Evolutionary conservation across 2,329 filamentous ascomycete genomes (phyloP), one percentile per base, ranked within the genome.

Genomic region (Fusarium xylarioides): DNA sequence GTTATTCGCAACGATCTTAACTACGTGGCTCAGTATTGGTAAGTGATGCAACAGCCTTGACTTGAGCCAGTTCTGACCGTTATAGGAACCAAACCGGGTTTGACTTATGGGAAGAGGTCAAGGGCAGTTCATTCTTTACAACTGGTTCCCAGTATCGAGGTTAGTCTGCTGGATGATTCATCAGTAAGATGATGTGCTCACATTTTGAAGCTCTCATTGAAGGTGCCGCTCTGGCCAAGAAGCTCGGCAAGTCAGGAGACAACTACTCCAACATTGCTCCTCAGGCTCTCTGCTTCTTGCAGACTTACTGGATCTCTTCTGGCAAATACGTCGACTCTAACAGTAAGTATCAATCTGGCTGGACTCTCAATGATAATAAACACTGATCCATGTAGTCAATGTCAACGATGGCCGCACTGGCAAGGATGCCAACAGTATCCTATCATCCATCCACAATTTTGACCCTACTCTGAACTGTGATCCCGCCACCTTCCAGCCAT

Each of bases 41-140:
- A 59, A 68, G 81, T 63, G 5, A 21, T 16, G 1, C 23, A 19
- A 23, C 18, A 37, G 30, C 23, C 11, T 34, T 32, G 5, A 23
- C 14, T 15, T 11, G 18, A 40, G 30, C 23, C 23, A 34, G 26
- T 34, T 37, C 67, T 69, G 34, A 75, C 19, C 11, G 14, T 1
- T 7, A 4, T 11, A 85, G 84, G 87, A 89, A 89, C 78, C 81
- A 85, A 71, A 88, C 87, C 1, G 88, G 88, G 11, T 96, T 90
- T 77, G 94, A 97, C 80, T 86, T 97, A 7, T 96, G 94, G 94
- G 94, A 96, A 80, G 94, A 96, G 80, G 89, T 95, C 19, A 84
- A 86, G 30, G 92, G 93, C 44, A 91, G 89, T 28, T 95, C 92
- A 1, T 96, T 95, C 85, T 97, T 95, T 82, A 96, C 93, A 3